These are phyloP conservation scores for Bipolaris bicolor DNA, from an alignment of 2,329 filamentous ascomycete species.

Conservation along the genomic window DNA sequence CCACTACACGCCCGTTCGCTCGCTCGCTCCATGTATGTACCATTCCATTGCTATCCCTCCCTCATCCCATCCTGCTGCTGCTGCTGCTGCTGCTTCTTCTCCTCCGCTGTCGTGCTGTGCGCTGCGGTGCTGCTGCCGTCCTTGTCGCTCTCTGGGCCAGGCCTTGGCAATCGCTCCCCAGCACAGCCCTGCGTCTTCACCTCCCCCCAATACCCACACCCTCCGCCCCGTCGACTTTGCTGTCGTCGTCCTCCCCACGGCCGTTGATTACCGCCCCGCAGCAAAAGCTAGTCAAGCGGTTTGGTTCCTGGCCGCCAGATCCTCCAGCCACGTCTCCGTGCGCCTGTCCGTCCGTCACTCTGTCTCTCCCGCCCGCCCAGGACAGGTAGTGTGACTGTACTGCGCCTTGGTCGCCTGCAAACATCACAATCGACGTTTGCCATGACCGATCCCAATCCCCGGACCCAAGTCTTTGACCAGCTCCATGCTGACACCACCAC, in stretches of 20 bases:
- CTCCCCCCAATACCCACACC: neutral
- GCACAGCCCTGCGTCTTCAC: too few relatives aligned
- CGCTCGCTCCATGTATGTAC: neutral
- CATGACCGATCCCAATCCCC: conserved; percentile 22
- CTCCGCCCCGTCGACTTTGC: neutral
- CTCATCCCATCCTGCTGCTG: neutral
- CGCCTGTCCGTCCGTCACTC: conserved; percentile 1
- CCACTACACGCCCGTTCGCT: conserved; percentile 4
- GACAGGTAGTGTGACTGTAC: conserved; percentile 18
- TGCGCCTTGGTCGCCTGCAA: conserved; percentile 16
- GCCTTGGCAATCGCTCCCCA: too few relatives aligned
- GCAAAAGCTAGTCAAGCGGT: conserved; percentile 23
- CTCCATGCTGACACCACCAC: conserved; percentile 20
- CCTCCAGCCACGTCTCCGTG: conserved; percentile 35
- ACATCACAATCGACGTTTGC: conserved; percentile 16
- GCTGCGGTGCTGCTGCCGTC: too few relatives aligned
- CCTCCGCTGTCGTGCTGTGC: too few relatives aligned
- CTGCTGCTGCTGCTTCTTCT: neutral
- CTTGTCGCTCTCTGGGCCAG: too few relatives aligned
- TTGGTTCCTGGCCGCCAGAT: conserved; percentile 30
- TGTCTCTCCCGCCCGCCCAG: conserved; percentile 23
- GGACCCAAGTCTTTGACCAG: conserved; percentile 19
- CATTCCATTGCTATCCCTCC: neutral
- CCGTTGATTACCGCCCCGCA: conserved; percentile 21
- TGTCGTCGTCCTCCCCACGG: conserved; percentile 21